These are phyloP conservation scores for Beta lomatogona DNA, from an alignment of 179 eudicot genomes.

Conservation along the genomic window DNA sequence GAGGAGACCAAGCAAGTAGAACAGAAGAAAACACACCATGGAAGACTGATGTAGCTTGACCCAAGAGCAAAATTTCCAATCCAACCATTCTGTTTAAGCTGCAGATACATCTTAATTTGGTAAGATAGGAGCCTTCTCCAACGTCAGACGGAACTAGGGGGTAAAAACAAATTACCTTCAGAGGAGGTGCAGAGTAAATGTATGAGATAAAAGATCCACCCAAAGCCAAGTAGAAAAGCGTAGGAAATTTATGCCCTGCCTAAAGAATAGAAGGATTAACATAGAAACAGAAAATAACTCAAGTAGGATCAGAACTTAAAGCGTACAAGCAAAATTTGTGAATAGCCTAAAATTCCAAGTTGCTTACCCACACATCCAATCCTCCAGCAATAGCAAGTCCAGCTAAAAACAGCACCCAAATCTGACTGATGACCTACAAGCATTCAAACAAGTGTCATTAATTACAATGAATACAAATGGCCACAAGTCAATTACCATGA, in stretches of 20 bases:
- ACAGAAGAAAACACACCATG: constrained; percentile 62
- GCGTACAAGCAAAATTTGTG: neutral
- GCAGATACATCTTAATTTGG: constrained; percentile 29
- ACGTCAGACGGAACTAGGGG: constrained; percentile 2
- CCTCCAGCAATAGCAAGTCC: constrained; percentile 86
- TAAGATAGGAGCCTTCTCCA: constrained; percentile 20
- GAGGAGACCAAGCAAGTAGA: neutral
- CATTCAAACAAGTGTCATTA: constrained; percentile 11
- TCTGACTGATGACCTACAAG: constrained; percentile 89
- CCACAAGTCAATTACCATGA: neutral
- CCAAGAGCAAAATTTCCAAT: constrained; percentile 97
- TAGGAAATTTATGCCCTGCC: constrained; percentile 90
- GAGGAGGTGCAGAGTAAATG: constrained; percentile 96
- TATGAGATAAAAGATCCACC: constrained; percentile 92
- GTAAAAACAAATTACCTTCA: constrained; percentile 59
- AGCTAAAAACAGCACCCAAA: constrained; percentile 87
- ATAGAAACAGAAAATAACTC: constrained; percentile 17
- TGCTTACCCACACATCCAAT: constrained; percentile 90
- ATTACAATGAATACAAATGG: neutral
- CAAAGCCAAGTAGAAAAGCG: constrained; percentile 79
- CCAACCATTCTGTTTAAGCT: constrained; percentile 99
- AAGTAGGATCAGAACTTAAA: neutral
- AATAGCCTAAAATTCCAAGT: constrained; percentile 17
- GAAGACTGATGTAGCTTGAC: constrained; percentile 93
- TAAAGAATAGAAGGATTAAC: constrained; percentile 35